These are phyloP conservation scores for Suillus weaverae DNA, from an alignment of 768 basidiomycete genomes.

Conservation along the genomic window DNA sequence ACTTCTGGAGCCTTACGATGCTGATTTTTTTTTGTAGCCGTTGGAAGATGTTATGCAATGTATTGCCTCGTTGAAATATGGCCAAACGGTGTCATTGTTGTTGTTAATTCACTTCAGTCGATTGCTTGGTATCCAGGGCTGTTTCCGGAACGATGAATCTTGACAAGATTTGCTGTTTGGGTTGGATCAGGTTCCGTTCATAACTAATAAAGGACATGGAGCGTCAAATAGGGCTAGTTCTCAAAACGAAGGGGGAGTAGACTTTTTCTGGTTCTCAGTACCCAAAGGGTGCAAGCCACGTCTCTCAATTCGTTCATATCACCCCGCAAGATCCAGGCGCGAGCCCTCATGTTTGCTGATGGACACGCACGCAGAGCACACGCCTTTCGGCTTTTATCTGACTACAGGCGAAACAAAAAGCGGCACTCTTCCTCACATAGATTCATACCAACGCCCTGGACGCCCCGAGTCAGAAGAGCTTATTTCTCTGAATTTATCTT, in stretches of 20 bases:
- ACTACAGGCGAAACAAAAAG: slow-evolving; percentile 5
- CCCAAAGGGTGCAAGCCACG: slow-evolving; percentile 7
- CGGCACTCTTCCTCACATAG: not conserved
- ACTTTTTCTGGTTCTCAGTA: slow-evolving; percentile 12
- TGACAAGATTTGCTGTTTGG: slow-evolving; percentile 25
- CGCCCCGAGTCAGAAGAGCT: not conserved
- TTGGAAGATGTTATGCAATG: slow-evolving; percentile 2
- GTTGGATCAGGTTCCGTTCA: slow-evolving; percentile 25
- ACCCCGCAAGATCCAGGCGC: slow-evolving; percentile 21
- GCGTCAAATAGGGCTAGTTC: slow-evolving; percentile 29
- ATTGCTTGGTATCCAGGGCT: slow-evolving; percentile 24
- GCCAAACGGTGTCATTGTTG: not conserved
- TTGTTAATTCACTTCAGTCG: slow-evolving; percentile 2
- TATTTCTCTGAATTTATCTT: not conserved
- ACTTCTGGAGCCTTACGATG: not conserved
- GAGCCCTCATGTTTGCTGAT: slow-evolving; percentile 29
- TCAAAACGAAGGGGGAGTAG: slow-evolving; percentile 31
- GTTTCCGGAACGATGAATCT: slow-evolving; percentile 21
- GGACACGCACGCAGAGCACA: slow-evolving; percentile 25
- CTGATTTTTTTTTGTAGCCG: not conserved
- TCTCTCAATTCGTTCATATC: slow-evolving; percentile 11
- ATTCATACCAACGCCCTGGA: not conserved
- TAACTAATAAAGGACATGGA: slow-evolving; percentile 26
- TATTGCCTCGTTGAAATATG: slow-evolving; percentile 1
- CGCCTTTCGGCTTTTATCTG: slow-evolving; percentile 32